Conservation (phyloP, 2,329 filamentous ascomycete genomes). For the Penicillium sp. region DNA sequence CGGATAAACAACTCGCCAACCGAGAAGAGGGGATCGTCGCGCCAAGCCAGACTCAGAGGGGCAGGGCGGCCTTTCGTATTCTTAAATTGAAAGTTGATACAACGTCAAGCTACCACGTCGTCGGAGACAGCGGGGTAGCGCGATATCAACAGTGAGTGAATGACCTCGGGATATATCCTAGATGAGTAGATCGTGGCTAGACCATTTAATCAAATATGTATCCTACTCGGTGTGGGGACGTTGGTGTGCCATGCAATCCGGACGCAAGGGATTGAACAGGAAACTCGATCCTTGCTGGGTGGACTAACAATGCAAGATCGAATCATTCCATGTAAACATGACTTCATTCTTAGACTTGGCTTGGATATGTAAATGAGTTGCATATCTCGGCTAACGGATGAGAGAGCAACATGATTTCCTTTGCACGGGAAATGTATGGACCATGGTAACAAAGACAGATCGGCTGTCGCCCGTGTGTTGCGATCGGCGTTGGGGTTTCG, state of each 20-base stretch:
- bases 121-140: background rate
- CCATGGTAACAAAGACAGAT: background rate
- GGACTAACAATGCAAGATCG: background rate
- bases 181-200: background rate
- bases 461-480: background rate
- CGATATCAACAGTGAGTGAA: background rate
- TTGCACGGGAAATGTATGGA: background rate
- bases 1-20: slow-evolving; percentile 10
- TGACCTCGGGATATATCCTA: background rate
- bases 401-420: background rate
- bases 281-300: slow-evolving; percentile 4
- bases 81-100: slow-evolving; percentile 12
- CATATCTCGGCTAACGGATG: background rate
- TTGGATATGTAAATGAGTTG: background rate
- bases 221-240: background rate
- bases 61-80: slow-evolving; percentile 11
- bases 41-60: slow-evolving; percentile 16
- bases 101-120: slow-evolving; percentile 16
- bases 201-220: background rate
- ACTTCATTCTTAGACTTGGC: slow-evolving; percentile 3
- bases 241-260: slow-evolving; percentile 3
- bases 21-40: slow-evolving; percentile 14
- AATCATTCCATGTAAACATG: background rate
- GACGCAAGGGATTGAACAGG: slow-evolving; percentile 7
- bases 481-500: slow-evolving; percentile 11